These are phyloP conservation scores for Baorangia bicolor DNA, from an alignment of 768 basidiomycete genomes.

Conservation along the genomic window DNA sequence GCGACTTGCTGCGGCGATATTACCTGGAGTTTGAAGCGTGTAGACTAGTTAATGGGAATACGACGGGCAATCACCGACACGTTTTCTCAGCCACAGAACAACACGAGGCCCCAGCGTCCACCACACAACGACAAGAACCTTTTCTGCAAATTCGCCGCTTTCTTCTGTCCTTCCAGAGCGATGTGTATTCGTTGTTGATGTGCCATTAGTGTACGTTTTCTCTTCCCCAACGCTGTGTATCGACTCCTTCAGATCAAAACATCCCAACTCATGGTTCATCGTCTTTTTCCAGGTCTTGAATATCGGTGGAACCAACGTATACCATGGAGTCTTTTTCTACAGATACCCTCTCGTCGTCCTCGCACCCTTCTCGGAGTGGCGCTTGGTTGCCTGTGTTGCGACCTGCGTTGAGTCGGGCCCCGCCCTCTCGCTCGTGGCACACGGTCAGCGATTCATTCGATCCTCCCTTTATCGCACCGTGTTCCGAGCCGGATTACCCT, in stretches of 20 bases:
- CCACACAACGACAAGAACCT: slow-evolving; percentile 10
- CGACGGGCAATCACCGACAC: slow-evolving; percentile 31
- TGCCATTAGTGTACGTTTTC: slow-evolving; percentile 18
- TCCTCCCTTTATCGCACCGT: slow-evolving; percentile 22
- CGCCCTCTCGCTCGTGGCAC: slow-evolving; percentile 19
- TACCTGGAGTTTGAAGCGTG: background rate
- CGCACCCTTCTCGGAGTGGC: slow-evolving; percentile 9
- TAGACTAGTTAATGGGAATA: slow-evolving; percentile 20
- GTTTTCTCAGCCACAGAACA: slow-evolving; percentile 37
- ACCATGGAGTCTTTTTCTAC: slow-evolving; percentile 32
- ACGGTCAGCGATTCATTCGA: slow-evolving; percentile 21
- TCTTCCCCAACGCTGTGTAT: too few relatives aligned
- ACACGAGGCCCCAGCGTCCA: slow-evolving; percentile 31
- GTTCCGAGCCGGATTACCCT: slow-evolving; percentile 11
- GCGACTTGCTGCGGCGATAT: background rate
- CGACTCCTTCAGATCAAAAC: background rate
- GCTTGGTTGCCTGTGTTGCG: slow-evolving; percentile 14
- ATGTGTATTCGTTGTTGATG: slow-evolving; percentile 31
- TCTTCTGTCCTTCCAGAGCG: slow-evolving; percentile 11
- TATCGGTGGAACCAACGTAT: slow-evolving; percentile 32
- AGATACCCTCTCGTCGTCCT: slow-evolving; percentile 28
- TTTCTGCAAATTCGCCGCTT: slow-evolving; percentile 2
- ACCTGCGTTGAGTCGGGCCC: slow-evolving; percentile 17
- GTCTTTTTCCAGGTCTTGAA: slow-evolving; percentile 30
- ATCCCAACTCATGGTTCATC: background rate